Conservation (phyloP, 257 asterid genomes). For the Nicotiana obtusifolia region DNA sequence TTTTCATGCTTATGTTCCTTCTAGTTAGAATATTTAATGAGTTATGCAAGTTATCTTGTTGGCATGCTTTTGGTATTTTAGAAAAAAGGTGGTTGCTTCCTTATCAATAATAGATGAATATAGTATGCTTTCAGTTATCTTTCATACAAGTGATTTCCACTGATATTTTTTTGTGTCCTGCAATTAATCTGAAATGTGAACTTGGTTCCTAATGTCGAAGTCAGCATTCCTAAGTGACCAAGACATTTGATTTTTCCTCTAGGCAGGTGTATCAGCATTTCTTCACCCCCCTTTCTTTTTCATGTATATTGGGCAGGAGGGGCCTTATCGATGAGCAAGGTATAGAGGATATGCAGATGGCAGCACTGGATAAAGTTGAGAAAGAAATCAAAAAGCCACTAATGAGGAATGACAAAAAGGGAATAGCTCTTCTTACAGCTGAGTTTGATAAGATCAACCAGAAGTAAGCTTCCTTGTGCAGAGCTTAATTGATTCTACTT, state of each 20-base stretch:
- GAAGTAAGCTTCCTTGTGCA: constrained; percentile 50
- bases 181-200: background rate
- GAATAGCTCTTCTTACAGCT: constrained; percentile 67
- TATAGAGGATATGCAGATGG: constrained; percentile 82
- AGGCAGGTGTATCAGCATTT: background rate
- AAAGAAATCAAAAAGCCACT: constrained; percentile 80
- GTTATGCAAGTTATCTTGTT: background rate
- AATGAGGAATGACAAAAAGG: constrained; percentile 82
- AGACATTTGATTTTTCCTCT: background rate
- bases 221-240: too few species aligned
- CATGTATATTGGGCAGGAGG: constrained; percentile 48
- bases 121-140: background rate
- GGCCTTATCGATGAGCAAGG: constrained; percentile 76
- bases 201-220: background rate
- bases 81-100: background rate
- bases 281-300: background rate
- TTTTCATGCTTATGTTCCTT: constrained; percentile 1
- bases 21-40: background rate
- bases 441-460: constrained; percentile 88
- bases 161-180: background rate
- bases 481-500: background rate
- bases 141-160: background rate
- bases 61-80: background rate
- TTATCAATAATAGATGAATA: background rate
- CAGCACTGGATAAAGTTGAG: constrained; percentile 83